A percentile compares a stretch with the other conserved stretches of the same genome.
These are phyloP conservation scores for Candida sanyiensis DNA, from an alignment of 805 yeast species.

Conservation along the genomic window DNA sequence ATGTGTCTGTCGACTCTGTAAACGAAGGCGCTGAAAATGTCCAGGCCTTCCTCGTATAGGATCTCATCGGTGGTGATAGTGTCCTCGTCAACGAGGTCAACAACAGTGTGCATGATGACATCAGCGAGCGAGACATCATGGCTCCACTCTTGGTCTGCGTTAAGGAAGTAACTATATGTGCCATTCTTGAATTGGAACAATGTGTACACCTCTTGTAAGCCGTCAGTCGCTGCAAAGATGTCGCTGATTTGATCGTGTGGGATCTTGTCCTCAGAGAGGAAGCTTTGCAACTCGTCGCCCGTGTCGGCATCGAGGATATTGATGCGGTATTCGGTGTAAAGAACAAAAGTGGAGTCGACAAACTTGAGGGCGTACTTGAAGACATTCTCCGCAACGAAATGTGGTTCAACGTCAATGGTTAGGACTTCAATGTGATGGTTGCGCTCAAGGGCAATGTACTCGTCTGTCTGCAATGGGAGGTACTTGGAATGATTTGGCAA, in stretches of 20 bases:
- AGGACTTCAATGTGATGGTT: conserved; percentile 19
- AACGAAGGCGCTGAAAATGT: conserved; percentile 28
- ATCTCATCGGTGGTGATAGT: conserved; percentile 26
- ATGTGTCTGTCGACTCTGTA: conserved; percentile 29
- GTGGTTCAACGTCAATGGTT: conserved; percentile 10
- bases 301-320: conserved; percentile 23
- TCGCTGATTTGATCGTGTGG: conserved; percentile 1
- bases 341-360: conserved; percentile 15
- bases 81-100: conserved; percentile 23
- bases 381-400: conserved; percentile 20
- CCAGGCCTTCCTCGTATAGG: conserved; percentile 26
- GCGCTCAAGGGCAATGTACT: conserved; percentile 18
- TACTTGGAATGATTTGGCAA: conserved; percentile 9
- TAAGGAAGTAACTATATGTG: conserved; percentile 10
- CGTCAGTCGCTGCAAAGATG: conserved; percentile 8
- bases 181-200: conserved; percentile 13
- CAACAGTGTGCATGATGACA: conserved; percentile 31
- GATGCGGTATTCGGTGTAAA: conserved; percentile 20
- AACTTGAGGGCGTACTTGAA: conserved; percentile 18
- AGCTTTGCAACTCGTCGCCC: conserved; percentile 21
- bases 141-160: conserved; percentile 30
- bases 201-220: conserved; percentile 13
- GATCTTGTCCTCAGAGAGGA: conserved; percentile 14
- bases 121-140: conserved; percentile 39
- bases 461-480: conserved; percentile 19